Conservation (phyloP, 768 basidiomycete genomes). For the Phaffia tasmanica region DNA sequence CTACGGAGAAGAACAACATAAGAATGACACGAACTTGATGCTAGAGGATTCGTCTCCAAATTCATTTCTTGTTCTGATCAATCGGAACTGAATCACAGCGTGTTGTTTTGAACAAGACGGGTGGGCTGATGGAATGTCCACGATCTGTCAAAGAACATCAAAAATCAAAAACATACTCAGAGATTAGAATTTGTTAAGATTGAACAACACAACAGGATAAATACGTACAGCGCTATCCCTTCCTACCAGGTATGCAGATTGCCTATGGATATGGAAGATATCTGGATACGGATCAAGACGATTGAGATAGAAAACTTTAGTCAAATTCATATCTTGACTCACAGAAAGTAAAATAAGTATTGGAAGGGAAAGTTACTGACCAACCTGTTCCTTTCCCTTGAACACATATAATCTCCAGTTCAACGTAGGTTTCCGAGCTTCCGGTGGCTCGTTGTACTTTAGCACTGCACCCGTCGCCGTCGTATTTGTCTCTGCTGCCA, state of each 20-base stretch:
- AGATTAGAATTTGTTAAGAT: not conserved
- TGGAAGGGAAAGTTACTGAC: constrained; percentile 46
- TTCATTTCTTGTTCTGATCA: constrained; percentile 76
- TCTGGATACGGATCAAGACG: constrained; percentile 44
- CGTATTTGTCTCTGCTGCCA: constrained; percentile 94
- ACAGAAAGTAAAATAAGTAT: not conserved
- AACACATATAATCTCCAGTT: constrained; percentile 97
- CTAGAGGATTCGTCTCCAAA: constrained; percentile 62
- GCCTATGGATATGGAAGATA: constrained; percentile 78
- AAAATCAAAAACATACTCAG: not conserved
- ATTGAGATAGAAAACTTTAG: not conserved
- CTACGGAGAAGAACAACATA: not conserved
- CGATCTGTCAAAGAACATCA: constrained; percentile 36
- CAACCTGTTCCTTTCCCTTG: constrained; percentile 84
- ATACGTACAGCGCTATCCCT: constrained; percentile 67
- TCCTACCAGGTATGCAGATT: constrained; percentile 89
- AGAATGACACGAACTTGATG: constrained; percentile 57
- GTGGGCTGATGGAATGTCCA: constrained; percentile 73
- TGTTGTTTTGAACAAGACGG: constrained; percentile 98
- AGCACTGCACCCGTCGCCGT: constrained; percentile 48
- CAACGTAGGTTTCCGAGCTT: constrained; percentile 78
- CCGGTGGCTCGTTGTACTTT: constrained; percentile 97
- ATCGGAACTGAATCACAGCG: constrained; percentile 90
- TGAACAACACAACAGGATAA: not conserved
- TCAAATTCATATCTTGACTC: constrained; percentile 1